These are phyloP conservation scores for Gigaspora rosea DNA, from an alignment of 192 early-diverging fungal species.

Conservation along the genomic window DNA sequence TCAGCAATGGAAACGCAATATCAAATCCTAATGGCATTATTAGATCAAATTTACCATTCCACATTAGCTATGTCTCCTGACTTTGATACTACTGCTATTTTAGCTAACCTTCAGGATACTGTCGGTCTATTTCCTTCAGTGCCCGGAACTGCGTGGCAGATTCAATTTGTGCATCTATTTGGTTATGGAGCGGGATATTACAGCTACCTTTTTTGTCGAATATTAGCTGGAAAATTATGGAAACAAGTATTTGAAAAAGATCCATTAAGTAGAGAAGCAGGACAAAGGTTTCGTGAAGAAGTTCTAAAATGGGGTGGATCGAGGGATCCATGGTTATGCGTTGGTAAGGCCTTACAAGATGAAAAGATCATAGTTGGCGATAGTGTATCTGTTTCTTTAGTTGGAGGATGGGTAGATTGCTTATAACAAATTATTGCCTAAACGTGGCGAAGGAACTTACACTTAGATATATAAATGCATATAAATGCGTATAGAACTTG, in stretches of 20 bases:
- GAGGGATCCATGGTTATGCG: slow-evolving; percentile 83
- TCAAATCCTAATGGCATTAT: slow-evolving; percentile 87
- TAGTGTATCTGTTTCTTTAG: slow-evolving; percentile 65
- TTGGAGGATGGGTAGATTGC: slow-evolving; percentile 67
- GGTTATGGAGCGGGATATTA: slow-evolving; percentile 95
- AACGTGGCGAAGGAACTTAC: no score
- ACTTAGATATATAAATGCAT: no score
- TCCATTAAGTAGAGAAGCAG: slow-evolving; percentile 62
- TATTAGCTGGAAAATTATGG: slow-evolving; percentile 80
- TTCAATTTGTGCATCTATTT: slow-evolving; percentile 88
- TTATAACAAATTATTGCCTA: slow-evolving; percentile 23
- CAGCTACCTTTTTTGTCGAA: slow-evolving; percentile 88
- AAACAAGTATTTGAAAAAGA: slow-evolving; percentile 64
- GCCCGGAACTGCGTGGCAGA: slow-evolving; percentile 81
- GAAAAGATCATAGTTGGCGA: slow-evolving; percentile 59
- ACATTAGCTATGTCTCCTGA: slow-evolving; percentile 37
- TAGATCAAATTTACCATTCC: slow-evolving; percentile 92
- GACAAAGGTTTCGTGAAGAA: slow-evolving; percentile 70
- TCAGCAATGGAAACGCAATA: slow-evolving; percentile 78
- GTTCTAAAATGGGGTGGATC: slow-evolving; percentile 93
- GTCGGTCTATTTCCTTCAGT: slow-evolving; percentile 73
- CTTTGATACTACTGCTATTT: slow-evolving; percentile 59
- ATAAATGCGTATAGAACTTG: no score
- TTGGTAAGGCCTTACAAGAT: slow-evolving; percentile 67
- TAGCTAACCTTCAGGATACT: slow-evolving; percentile 63